A percentile compares a stretch with the other conserved stretches of the same genome.
phyloP scores from a whole-genome alignment of 225 moss, liverwort and hornwort species.

The Straminergon stramineum region DNA sequence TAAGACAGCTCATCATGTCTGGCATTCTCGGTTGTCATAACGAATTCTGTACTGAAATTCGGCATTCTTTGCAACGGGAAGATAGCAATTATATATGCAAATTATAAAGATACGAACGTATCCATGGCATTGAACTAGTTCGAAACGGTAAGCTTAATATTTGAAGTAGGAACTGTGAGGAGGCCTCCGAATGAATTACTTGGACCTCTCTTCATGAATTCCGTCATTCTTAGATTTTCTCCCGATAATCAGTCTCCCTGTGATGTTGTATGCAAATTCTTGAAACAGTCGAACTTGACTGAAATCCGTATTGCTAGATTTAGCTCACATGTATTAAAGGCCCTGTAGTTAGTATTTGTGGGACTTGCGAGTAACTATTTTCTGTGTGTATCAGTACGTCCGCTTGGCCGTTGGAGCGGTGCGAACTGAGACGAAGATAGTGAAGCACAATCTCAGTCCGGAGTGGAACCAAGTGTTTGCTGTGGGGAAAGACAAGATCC shows the following conservation, averaged over 20 bases:
- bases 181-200: neutral
- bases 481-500: slow-evolving; percentile 75
- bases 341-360: neutral
- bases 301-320: neutral
- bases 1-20: too few species aligned
- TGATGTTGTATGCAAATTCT: neutral
- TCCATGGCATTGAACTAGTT: too few species aligned
- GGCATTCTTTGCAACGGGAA: neutral
- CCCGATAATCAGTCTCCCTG: too few species aligned
- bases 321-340: too few species aligned
- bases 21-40: rapidly evolving
- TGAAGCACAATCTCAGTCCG: slow-evolving; percentile 64
- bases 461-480: slow-evolving; percentile 92
- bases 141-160: neutral
- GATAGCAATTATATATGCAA: too few species aligned
- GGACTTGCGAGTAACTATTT: neutral
- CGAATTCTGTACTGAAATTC: neutral
- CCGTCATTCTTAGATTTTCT: neutral
- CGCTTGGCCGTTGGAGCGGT: slow-evolving; percentile 68
- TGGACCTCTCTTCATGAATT: too few species aligned
- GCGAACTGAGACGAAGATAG: slow-evolving; percentile 56
- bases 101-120: too few species aligned
- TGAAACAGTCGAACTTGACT: neutral
- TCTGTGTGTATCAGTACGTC: slow-evolving; percentile 44
- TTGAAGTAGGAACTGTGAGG: too few species aligned